Percentiles rank a stretch among this genome's conserved stretches.
phyloP scores from a whole-genome alignment of 129 eudicot genomes.

The Arctium lappa region DNA sequence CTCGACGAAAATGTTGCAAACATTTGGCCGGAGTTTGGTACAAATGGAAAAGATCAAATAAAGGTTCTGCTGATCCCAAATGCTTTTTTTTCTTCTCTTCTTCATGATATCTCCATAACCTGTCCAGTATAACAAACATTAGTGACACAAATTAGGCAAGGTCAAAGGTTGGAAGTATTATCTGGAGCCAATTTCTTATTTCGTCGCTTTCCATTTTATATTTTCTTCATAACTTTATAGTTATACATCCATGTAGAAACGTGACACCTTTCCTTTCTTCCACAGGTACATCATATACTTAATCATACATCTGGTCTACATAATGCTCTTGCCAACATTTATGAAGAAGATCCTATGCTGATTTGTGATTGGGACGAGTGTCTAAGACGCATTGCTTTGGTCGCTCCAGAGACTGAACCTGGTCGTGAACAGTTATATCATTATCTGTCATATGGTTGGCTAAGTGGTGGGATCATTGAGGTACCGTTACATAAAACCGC shows the following conservation, averaged over 20 bases:
- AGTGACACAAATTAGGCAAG: not conserved
- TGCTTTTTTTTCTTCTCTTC: not conserved
- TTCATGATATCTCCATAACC: not conserved
- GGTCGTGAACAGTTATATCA: constrained; percentile 78
- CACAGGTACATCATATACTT: constrained; percentile 84
- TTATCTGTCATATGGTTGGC: constrained; percentile 88
- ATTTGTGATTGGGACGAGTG: constrained; percentile 78
- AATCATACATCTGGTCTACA: constrained; percentile 92
- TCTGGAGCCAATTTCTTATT: not conserved
- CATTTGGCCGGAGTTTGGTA: constrained; percentile 81
- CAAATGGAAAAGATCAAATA: constrained; percentile 70
- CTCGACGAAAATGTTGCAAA: constrained; percentile 73
- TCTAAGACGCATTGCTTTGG: constrained; percentile 42
- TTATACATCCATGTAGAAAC: not conserved
- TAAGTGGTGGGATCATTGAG: constrained; percentile 96
- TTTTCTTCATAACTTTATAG: not conserved
- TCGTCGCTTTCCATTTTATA: not conserved
- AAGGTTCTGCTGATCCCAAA: constrained; percentile 41
- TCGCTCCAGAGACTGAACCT: constrained; percentile 76
- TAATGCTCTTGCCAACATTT: constrained; percentile 57
- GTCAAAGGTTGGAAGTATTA: not conserved
- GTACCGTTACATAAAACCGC: constrained; percentile 29
- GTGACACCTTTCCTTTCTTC: not conserved
- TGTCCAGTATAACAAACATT: not conserved
- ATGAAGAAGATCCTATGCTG: constrained; percentile 54